Evolutionary conservation across 2,329 filamentous ascomycete genomes (phyloP).

Genomic region (Aureobasidium lini): DNA sequence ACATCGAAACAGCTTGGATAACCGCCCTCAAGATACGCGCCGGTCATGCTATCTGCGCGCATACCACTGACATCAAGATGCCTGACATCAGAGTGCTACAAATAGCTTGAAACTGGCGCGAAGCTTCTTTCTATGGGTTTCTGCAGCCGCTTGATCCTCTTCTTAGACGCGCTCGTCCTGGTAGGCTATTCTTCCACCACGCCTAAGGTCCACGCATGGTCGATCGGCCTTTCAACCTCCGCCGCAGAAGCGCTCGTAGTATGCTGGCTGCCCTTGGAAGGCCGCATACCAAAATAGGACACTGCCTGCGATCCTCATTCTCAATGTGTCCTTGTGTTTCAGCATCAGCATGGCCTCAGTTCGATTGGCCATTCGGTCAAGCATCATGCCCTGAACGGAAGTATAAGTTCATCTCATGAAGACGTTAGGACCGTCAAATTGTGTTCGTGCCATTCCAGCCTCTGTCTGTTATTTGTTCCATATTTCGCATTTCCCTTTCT

Average conservation of each 20-base stretch:
- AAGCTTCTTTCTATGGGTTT: conserved; percentile 17
- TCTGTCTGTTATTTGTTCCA: neutral
- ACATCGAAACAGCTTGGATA: neutral
- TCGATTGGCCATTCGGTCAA: conserved; percentile 3
- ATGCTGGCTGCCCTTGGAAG: neutral
- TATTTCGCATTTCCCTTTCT: neutral
- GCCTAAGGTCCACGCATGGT: neutral
- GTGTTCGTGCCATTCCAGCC: neutral
- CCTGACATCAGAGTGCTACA: neutral
- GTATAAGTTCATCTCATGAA: neutral
- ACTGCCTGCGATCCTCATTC: neutral
- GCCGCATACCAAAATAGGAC: conserved; percentile 6
- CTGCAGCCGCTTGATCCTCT: conserved; percentile 19
- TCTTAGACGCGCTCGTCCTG: conserved; percentile 17
- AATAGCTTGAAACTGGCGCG: conserved; percentile 25
- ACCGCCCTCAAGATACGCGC: conserved; percentile 9
- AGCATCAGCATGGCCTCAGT: conserved; percentile 7
- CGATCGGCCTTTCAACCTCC: neutral
- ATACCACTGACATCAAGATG: neutral
- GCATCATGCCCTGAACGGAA: conserved; percentile 9
- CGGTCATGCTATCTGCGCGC: neutral
- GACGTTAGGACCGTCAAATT: neutral
- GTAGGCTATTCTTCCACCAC: conserved; percentile 10
- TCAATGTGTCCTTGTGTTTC: neutral
- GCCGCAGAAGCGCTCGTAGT: conserved; percentile 3